Conservation (phyloP, 768 basidiomycete species). For the Amanita polypyramis region DNA sequence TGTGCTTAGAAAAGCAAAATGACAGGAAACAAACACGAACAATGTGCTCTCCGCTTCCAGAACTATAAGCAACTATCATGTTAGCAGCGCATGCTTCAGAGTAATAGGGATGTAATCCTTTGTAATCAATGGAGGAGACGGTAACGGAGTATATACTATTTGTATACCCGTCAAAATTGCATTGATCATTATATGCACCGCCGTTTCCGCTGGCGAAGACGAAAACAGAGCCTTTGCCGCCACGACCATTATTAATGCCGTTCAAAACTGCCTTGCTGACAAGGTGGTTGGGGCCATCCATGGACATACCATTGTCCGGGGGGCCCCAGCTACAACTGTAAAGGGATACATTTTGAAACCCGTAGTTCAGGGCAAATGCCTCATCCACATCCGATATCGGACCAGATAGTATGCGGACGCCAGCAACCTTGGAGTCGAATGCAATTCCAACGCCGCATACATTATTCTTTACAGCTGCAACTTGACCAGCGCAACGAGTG, state of each 20-base stretch:
- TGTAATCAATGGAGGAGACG: conserved; percentile 89
- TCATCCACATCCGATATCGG: conserved; percentile 95
- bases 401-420: conserved; percentile 90
- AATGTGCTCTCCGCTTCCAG: conserved; percentile 88
- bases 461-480: conserved; percentile 86
- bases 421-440: conserved; percentile 84
- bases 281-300: conserved; percentile 89
- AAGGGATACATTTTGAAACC: conserved; percentile 83
- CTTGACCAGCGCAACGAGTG: conserved; percentile 95
- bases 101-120: conserved; percentile 91
- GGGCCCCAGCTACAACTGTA: conserved; percentile 99
- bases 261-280: conserved; percentile 93
- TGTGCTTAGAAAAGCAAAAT: conserved; percentile 8
- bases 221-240: conserved; percentile 85
- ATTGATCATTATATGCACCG: conserved; percentile 84
- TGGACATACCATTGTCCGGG: conserved; percentile 85
- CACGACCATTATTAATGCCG: conserved; percentile 83
- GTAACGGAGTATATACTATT: conserved; percentile 96
- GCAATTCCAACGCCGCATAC: conserved; percentile 94
- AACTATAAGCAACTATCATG: conserved; percentile 93
- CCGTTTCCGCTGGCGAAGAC: conserved; percentile 99
- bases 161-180: conserved; percentile 99
- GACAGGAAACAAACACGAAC: conserved; percentile 36
- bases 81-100: conserved; percentile 98
- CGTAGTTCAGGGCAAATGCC: conserved; percentile 89